Conservation (phyloP, 352 stramenopile genomes). For the Globisporangium ultimum region DNA sequence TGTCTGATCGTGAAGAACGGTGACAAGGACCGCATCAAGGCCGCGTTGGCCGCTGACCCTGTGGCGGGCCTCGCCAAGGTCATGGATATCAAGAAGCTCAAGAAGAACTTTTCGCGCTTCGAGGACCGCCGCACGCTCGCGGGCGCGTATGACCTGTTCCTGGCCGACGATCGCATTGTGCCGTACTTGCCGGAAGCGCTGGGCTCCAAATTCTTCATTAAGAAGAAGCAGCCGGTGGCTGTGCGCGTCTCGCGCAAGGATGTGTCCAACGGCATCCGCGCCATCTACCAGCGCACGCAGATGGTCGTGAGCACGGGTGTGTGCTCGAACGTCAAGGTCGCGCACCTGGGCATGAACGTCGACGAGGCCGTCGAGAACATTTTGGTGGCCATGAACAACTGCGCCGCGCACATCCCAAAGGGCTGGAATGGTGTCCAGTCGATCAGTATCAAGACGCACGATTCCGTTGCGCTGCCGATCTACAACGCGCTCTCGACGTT, state of each 20-base stretch:
- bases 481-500: slow-evolving; percentile 80
- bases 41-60: slow-evolving; percentile 50
- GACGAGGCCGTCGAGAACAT: slow-evolving; percentile 79
- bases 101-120: slow-evolving; percentile 76
- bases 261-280: slow-evolving; percentile 39
- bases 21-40: slow-evolving; percentile 84
- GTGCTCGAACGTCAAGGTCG: slow-evolving; percentile 89
- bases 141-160: slow-evolving; percentile 72
- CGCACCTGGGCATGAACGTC: slow-evolving; percentile 49
- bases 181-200: slow-evolving; percentile 68
- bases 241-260: slow-evolving; percentile 73
- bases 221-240: slow-evolving; percentile 79
- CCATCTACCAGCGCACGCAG: slow-evolving; percentile 64
- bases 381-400: slow-evolving; percentile 68
- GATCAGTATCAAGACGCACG: slow-evolving; percentile 89
- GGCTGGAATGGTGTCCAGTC: slow-evolving; percentile 91
- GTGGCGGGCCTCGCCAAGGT: slow-evolving; percentile 64
- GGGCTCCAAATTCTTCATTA: slow-evolving; percentile 68
- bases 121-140: slow-evolving; percentile 71
- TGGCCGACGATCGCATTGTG: slow-evolving; percentile 75
- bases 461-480: slow-evolving; percentile 88
- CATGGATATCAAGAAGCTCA: slow-evolving; percentile 80
- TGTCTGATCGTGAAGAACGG: slow-evolving; percentile 82
- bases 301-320: slow-evolving; percentile 84
- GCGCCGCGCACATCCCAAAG: slow-evolving; percentile 77